Evolutionary conservation across 805 yeast genomes (phyloP).

Genomic region (Dipodascopsis uninucleata): DNA sequence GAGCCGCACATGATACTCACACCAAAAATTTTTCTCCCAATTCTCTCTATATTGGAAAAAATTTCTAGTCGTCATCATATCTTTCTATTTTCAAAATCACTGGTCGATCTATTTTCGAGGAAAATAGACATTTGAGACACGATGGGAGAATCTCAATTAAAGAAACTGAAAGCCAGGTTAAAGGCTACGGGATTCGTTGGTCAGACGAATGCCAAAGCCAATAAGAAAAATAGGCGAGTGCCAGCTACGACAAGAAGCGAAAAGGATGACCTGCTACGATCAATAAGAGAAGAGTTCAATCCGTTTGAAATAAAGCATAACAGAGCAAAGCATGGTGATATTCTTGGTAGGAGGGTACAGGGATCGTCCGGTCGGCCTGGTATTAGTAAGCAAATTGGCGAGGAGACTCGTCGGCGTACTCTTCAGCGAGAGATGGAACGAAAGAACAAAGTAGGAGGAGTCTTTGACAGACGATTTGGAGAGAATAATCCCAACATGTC

Average conservation of each 20-base stretch:
- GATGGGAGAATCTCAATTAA: conserved; percentile 87
- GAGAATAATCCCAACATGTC: conserved; percentile 67
- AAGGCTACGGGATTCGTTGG: conserved; percentile 82
- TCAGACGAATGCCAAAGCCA: conserved; percentile 56
- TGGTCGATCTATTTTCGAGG: too few relatives aligned
- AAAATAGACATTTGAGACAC: too few relatives aligned
- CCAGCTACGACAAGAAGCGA: conserved; percentile 57
- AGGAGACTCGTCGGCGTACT: conserved; percentile 53
- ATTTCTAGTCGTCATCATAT: too few relatives aligned
- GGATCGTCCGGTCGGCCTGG: conserved; percentile 66
- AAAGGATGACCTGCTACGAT: conserved; percentile 50
- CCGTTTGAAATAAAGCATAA: conserved; percentile 80
- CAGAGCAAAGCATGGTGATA: conserved; percentile 53
- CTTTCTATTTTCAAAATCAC: too few relatives aligned
- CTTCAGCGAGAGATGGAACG: conserved; percentile 61
- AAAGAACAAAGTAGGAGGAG: conserved; percentile 71
- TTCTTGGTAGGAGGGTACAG: conserved; percentile 43
- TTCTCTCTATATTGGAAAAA: too few relatives aligned
- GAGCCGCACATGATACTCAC: too few relatives aligned
- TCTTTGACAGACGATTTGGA: conserved; percentile 83
- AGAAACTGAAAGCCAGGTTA: conserved; percentile 71
- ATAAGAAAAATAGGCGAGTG: conserved; percentile 44
- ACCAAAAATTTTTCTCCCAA: too few relatives aligned
- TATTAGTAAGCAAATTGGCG: conserved; percentile 63
- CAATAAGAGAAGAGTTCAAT: conserved; percentile 79